phyloP scores from a whole-genome alignment of 2,329 filamentous ascomycete species.

The Trichoderma lentiforme region DNA sequence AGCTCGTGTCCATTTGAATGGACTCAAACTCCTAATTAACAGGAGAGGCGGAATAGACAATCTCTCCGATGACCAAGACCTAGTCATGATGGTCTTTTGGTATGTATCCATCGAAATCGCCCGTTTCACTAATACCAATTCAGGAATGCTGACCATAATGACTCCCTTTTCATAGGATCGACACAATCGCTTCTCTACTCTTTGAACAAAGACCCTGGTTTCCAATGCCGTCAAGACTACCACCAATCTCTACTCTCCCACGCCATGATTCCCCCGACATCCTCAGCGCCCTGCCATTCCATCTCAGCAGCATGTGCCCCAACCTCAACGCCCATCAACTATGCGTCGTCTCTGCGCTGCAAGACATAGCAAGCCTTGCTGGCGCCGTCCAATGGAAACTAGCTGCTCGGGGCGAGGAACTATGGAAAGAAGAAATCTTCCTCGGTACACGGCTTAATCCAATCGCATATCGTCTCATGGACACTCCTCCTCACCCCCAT shows the following conservation, averaged over 20 bases:
- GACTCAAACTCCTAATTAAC: conserved; percentile 3
- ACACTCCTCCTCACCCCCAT: background rate
- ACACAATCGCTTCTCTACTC: conserved; percentile 1
- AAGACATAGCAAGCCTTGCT: background rate
- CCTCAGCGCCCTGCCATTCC: background rate
- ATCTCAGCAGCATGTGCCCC: background rate
- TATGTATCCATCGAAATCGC: background rate
- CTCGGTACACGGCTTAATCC: conserved; percentile 6
- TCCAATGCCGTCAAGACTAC: background rate
- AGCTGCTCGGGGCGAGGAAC: background rate
- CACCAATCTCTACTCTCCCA: background rate
- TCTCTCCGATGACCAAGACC: background rate
- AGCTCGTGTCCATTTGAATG: conserved; percentile 2
- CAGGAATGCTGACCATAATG: background rate
- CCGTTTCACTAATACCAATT: background rate
- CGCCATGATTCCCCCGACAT: background rate
- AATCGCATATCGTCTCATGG: conserved; percentile 4
- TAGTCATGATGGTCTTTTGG: conserved; percentile 10
- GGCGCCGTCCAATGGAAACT: background rate
- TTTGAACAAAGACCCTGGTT: conserved; percentile 10
- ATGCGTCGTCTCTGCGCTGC: background rate
- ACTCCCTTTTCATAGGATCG: background rate
- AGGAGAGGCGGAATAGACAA: conserved; percentile 12
- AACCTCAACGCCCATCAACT: background rate
- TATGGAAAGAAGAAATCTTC: conserved; percentile 13